Evolutionary conservation across 345 rosid genomes (phyloP).

Genomic region (Lepidium didymum): DNA sequence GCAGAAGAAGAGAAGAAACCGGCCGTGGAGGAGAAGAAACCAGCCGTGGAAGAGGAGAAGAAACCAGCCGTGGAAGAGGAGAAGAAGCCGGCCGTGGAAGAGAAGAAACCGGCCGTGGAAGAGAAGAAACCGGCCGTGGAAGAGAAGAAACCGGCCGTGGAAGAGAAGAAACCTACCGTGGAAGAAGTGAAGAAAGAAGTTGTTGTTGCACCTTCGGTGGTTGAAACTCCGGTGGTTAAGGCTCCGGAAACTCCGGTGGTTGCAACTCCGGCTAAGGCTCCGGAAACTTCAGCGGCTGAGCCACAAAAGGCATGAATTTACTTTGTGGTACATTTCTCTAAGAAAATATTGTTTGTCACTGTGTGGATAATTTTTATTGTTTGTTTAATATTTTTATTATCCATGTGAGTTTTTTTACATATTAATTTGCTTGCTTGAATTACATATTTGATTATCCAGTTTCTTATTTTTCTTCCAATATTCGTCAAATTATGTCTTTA

Average conservation of each 20-base stretch:
- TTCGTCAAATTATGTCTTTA: background rate
- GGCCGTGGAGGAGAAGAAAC: background rate
- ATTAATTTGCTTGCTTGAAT: slow-evolving; percentile 13
- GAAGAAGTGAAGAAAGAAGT: slow-evolving; percentile 37
- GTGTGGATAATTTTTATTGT: slow-evolving; percentile 21
- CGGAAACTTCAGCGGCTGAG: slow-evolving; percentile 13
- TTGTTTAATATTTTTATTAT: slow-evolving; percentile 13
- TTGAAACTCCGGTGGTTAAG: background rate
- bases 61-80: slow-evolving; percentile 11
- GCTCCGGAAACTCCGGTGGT: background rate
- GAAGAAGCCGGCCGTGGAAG: slow-evolving; percentile 13
- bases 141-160: slow-evolving; percentile 31
- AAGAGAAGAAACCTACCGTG: too few relatives aligned
- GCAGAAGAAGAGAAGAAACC: slow-evolving; percentile 6
- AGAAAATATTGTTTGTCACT: slow-evolving; percentile 7
- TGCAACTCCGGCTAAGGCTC: background rate
- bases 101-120: background rate
- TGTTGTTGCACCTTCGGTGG: background rate
- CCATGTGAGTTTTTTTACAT: slow-evolving; percentile 12
- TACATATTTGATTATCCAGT: background rate
- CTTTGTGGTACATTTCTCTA: background rate
- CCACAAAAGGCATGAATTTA: slow-evolving; percentile 43
- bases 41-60: background rate
- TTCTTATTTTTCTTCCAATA: background rate
- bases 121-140: background rate